A percentile compares a stretch with the other conserved stretches of the same genome.
These are phyloP conservation scores for Blechomonas ayalai DNA, from an alignment of 208 protist genomes.

Conservation along the genomic window DNA sequence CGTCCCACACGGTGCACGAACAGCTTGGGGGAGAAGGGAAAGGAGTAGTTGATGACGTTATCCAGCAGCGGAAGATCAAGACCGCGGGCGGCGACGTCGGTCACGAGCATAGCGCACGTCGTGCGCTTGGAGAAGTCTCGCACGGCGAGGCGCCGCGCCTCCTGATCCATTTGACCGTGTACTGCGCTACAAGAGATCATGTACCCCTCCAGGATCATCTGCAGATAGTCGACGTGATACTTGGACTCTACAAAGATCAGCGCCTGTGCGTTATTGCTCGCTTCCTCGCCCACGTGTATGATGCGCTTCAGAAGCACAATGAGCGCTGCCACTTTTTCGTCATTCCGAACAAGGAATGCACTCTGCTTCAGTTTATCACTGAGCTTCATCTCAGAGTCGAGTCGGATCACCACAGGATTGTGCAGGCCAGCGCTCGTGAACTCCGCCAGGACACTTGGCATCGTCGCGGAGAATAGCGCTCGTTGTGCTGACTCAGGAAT, in stretches of 20 bases:
- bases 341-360: constrained; percentile 91
- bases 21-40: constrained; percentile 96
- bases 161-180: constrained; percentile 97
- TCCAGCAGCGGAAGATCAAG: constrained; percentile 98
- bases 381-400: constrained; percentile 97
- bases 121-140: constrained; percentile 87
- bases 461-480: constrained; percentile 97
- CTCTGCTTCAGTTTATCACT: constrained; percentile 92
- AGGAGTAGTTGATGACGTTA: constrained; percentile 99
- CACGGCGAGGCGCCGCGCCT: constrained; percentile 94
- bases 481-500: constrained; percentile 93
- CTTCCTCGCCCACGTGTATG: constrained; percentile 54
- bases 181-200: constrained; percentile 72
- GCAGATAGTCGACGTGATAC: constrained; percentile 97
- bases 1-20: constrained; percentile 98
- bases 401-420: constrained; percentile 94
- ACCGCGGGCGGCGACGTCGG: constrained; percentile 99
- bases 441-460: constrained; percentile 96
- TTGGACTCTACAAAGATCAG: constrained; percentile 96
- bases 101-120: constrained; percentile 96
- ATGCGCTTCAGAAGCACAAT: constrained; percentile 91
- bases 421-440: constrained; percentile 96
- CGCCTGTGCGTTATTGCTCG: constrained; percentile 72
- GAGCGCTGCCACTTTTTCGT: constrained; percentile 94
- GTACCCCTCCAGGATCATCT: constrained; percentile 82